These are phyloP conservation scores for Lactuca saligna DNA, from an alignment of 129 eudicot genomes.

Conservation along the genomic window DNA sequence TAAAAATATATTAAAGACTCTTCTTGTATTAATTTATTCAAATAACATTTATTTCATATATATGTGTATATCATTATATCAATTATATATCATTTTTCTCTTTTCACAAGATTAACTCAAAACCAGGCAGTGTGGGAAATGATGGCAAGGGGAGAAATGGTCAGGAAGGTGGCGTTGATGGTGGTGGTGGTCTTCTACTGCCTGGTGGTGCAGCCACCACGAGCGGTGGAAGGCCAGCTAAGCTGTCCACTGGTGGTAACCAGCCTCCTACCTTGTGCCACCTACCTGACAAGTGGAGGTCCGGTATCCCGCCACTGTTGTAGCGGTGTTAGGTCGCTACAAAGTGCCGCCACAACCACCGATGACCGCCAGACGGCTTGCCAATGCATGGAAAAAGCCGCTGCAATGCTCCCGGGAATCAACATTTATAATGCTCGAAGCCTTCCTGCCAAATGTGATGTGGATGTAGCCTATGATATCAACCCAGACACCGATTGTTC, in stretches of 20 bases:
- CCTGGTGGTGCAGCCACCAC: constrained; percentile 16
- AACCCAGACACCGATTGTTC: constrained; percentile 40
- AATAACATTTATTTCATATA: too few species aligned
- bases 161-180: constrained; percentile 1
- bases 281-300: constrained; percentile 27
- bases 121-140: background rate
- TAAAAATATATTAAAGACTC: background rate
- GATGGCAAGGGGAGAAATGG: constrained; percentile 16
- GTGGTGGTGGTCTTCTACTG: constrained; percentile 13
- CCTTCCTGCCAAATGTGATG: constrained; percentile 38
- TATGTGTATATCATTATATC: background rate
- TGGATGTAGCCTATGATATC: constrained; percentile 29
- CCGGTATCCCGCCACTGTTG: constrained; percentile 32
- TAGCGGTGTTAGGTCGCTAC: constrained; percentile 24
- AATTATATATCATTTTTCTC: background rate
- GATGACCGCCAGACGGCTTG: constrained; percentile 38
- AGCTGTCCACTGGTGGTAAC: constrained; percentile 22
- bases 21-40: too few species aligned
- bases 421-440: constrained; percentile 18
- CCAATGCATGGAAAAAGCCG: constrained; percentile 23
- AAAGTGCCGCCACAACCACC: constrained; percentile 26
- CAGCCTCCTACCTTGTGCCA: constrained; percentile 20
- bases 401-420: constrained; percentile 1
- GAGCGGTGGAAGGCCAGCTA: constrained; percentile 2
- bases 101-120: background rate